Percentiles rank a stretch among this genome's conserved stretches.
phyloP scores from a whole-genome alignment of 1,284 basidiomycete genomes.

The Ceratobasidium sp. region DNA sequence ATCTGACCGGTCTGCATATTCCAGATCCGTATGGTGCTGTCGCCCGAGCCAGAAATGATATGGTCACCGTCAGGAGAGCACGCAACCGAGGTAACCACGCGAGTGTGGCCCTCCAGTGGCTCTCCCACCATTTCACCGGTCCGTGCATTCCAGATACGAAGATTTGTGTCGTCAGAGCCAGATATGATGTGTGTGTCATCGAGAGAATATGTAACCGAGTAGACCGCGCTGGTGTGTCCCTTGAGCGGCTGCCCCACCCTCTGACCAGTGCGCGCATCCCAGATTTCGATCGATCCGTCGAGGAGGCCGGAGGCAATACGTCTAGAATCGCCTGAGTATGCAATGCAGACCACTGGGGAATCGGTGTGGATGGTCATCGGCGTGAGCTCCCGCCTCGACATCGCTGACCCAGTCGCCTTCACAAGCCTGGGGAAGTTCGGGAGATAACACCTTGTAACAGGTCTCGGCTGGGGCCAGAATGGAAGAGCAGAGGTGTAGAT shows the following conservation, averaged over 20 bases:
- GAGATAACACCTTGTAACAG: no score
- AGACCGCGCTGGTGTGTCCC: slow-evolving; percentile 61
- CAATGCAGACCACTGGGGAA: neutral
- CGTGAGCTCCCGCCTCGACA: no score
- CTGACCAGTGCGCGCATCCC: slow-evolving; percentile 57
- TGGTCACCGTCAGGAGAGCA: neutral
- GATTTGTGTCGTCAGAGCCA: slow-evolving; percentile 14
- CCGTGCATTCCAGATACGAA: slow-evolving; percentile 26
- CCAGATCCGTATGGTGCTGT: slow-evolving; percentile 6
- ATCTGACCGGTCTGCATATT: neutral
- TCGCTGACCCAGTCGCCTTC: no score
- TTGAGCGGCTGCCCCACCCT: slow-evolving; percentile 54
- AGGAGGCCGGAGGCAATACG: neutral
- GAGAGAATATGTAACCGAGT: slow-evolving; percentile 59
- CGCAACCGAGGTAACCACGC: neutral
- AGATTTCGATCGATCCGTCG: slow-evolving; percentile 50
- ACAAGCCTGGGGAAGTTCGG: no score
- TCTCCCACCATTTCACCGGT: slow-evolving; percentile 12
- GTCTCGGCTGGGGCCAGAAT: no score
- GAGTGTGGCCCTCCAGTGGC: slow-evolving; percentile 7
- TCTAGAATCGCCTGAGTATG: slow-evolving; percentile 3
- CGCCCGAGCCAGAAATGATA: neutral
- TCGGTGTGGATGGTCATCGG: no score
- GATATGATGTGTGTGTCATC: slow-evolving; percentile 49
- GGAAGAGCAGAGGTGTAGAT: no score